These are phyloP conservation scores for Wallacemonas sp. DNA, from an alignment of 208 protist species.

Conservation along the genomic window DNA sequence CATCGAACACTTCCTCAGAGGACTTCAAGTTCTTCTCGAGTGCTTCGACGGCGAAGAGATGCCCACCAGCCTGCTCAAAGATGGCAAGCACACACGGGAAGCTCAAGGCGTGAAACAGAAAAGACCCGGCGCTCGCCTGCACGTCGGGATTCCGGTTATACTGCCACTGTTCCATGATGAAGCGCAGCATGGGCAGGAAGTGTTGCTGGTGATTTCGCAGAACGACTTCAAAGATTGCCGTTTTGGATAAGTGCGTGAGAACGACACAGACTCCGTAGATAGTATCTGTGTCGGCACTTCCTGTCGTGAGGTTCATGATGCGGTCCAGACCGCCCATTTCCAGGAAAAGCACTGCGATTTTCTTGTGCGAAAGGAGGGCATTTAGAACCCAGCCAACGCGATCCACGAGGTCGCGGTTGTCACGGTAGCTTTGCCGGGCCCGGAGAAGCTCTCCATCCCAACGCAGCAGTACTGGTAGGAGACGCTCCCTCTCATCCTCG, in stretches of 20 bases:
- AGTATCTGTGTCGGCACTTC: constrained; percentile 34
- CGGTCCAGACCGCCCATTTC: constrained; percentile 54
- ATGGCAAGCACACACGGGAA: constrained; percentile 74
- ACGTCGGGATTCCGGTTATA: constrained; percentile 52
- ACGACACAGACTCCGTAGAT: constrained; percentile 74
- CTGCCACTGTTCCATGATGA: constrained; percentile 69
- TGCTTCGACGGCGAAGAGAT: constrained; percentile 41
- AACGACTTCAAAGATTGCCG: constrained; percentile 72
- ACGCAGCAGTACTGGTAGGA: constrained; percentile 15
- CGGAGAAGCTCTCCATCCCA: constrained; percentile 27
- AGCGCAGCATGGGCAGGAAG: constrained; percentile 72
- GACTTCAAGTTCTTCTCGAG: constrained; percentile 49
- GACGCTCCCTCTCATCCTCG: constrained; percentile 6
- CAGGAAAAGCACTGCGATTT: constrained; percentile 74
- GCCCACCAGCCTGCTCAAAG: constrained; percentile 62
- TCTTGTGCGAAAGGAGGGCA: constrained; percentile 74
- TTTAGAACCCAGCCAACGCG: constrained; percentile 73
- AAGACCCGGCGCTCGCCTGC: constrained; percentile 64
- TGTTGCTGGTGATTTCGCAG: constrained; percentile 55
- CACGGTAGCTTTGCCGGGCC: constrained; percentile 27
- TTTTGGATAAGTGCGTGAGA: constrained; percentile 59
- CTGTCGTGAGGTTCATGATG: constrained; percentile 49
- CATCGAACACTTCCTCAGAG: constrained; percentile 76
- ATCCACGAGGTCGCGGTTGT: constrained; percentile 51
- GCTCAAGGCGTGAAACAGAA: constrained; percentile 77